Base-by-base conservation (phyloP, 164 flowering plant species). In the Kingdonia uniflora region DNA sequence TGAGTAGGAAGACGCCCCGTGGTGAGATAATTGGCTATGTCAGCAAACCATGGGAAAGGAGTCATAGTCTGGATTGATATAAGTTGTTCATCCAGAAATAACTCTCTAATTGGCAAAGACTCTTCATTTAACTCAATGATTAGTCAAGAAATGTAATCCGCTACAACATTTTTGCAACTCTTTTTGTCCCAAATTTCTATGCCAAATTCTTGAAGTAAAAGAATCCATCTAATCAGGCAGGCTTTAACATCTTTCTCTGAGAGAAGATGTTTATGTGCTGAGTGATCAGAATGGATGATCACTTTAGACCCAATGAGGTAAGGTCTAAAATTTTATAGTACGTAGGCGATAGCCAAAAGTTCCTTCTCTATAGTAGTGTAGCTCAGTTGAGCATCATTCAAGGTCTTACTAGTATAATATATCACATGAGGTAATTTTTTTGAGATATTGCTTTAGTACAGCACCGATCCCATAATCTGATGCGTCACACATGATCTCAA, bases 401-500 rank as follows among this genome's bases (percentile, higher is more conserved):
- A 17, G 12, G 45, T 42, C 17, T 17, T 13, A 42, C 45, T 42
- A 6, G 17, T 14, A 42, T 42, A 42, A 42, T 13, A 42, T 14
- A 42, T 42, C 5, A 42, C 45, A 42, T 42, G 45, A 13, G 17
- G 17, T n/a, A 29, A 8, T 8, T 3, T 29, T 29, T 3, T 29
- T 8, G 8, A 29, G 6, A 4, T 29, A 8, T 29, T 42, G 45
- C 15, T 14, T 14, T 42, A 42, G 12, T 6, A 42, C 45, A 42
- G 0, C 45, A 42, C 45, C 45, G 1, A 42, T 13, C 6, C 12
- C 45, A 42, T 42, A 42, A 42, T 42, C 45, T 1, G 45, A 42
- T 42, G 45, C 45, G 19, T 42, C 45, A 42, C 45, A 42, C 45
- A 42, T n/a, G 15, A 42, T 42, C 17, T 42, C 45, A 42, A 42